Evolutionary conservation across 306 rosid genomes (phyloP), one percentile per base, ranked within the genome.

Genomic region (Glycine tomentella): DNA sequence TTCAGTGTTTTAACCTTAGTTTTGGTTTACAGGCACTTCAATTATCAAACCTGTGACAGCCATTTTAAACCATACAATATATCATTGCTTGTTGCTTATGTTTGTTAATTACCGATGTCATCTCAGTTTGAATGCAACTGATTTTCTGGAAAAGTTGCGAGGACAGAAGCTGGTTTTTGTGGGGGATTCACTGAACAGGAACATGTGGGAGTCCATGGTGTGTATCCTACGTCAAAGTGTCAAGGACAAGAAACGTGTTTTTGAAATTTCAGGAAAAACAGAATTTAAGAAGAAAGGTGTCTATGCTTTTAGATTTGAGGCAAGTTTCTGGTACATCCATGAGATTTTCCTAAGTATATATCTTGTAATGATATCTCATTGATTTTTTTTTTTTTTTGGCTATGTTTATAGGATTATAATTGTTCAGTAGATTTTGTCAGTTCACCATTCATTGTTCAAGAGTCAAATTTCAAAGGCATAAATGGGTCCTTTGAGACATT

Each of bases 191-290:
- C 84, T 96, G 83, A 93, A 90, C 84, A 87, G 99, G 81, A 93
- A 93, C 88, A 93, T 93, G 99, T 96, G 99, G 99, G 98, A 93
- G 72, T 96, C 99, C 45, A 65, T 93, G 79, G 91, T 92, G 38
- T 96, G 99, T 85, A 86, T 92, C 20, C 97, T 96, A 49, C 88
- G 97, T 67, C 92, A 95, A 36, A 83, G 89, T 78, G 57, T 90
- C 50, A 36, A 42, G 31, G 53, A 89, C 89, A 93, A 92, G 89
- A 82, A 82, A 57, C 91, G 62, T 53, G 97, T 93, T 51, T 80
- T 85, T 76, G 98, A 96, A 87, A 90, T 93, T 73, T 88, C 99
- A 5, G 99, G 98, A 36, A 96, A 53, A 88, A 84, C 69, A 1
- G 87, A 90, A 50, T 96, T 96, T 81, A 96, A 96, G 90, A 92